Percentiles rank a stretch among this genome's conserved stretches.
Evolutionary conservation across 495 filamentous ascomycete species (phyloP).

Genomic region (Aspergillus sclerotioniger): DNA sequence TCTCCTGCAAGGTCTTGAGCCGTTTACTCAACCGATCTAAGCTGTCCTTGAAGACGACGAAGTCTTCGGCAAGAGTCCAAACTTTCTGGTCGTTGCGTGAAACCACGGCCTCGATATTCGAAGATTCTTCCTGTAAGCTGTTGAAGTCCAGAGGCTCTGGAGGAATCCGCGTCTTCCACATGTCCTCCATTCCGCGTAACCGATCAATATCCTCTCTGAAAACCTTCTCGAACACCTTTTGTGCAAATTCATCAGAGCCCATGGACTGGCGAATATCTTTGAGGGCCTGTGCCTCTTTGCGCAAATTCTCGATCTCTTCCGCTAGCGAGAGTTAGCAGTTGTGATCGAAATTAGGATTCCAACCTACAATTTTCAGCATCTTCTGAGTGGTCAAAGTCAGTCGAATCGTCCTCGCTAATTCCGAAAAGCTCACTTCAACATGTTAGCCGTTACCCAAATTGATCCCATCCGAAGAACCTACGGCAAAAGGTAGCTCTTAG

Average conservation of each 20-base stretch:
- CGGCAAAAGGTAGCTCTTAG: slow-evolving; percentile 91
- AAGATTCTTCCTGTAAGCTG: slow-evolving; percentile 45
- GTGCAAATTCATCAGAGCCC: slow-evolving; percentile 73
- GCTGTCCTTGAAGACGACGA: slow-evolving; percentile 82
- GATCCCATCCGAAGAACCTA: slow-evolving; percentile 28
- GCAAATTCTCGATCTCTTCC: slow-evolving; percentile 81
- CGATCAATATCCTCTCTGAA: slow-evolving; percentile 83
- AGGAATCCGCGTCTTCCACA: slow-evolving; percentile 84
- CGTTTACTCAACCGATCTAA: slow-evolving; percentile 73
- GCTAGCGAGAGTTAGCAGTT: slow-evolving; percentile 45
- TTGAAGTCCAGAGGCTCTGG: slow-evolving; percentile 73
- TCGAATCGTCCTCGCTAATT: slow-evolving; percentile 73
- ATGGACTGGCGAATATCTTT: slow-evolving; percentile 80
- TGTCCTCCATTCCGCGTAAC: slow-evolving; percentile 84
- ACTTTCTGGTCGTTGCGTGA: slow-evolving; percentile 66
- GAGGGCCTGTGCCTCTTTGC: slow-evolving; percentile 76
- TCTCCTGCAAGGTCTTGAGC: slow-evolving; percentile 56
- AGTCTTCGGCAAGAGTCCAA: slow-evolving; percentile 83
- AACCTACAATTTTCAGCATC: slow-evolving; percentile 73
- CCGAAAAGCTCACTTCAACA: slow-evolving; percentile 76
- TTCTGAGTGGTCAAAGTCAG: slow-evolving; percentile 70
- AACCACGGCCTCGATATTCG: slow-evolving; percentile 51
- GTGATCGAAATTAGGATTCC: slow-evolving; percentile 9
- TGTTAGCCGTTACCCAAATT: slow-evolving; percentile 15
- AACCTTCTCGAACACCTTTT: slow-evolving; percentile 88